These are phyloP conservation scores for Dactylorhiza incarnata DNA, from an alignment of 106 monocot species.

Conservation along the genomic window DNA sequence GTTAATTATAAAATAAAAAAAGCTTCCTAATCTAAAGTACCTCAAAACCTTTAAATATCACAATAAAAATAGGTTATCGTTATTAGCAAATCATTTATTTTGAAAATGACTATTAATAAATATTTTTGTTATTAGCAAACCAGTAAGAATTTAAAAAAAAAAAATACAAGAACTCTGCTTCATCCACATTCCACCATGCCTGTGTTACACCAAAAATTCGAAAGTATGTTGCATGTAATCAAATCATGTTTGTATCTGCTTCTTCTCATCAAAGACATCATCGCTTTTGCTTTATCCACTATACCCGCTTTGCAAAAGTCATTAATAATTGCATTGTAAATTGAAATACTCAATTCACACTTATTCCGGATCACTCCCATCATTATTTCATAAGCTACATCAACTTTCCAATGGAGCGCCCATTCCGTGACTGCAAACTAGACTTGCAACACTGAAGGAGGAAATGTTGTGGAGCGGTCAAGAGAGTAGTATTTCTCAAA, in stretches of 20 bases:
- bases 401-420: slow-evolving; percentile 51
- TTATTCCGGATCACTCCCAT: slow-evolving; percentile 64
- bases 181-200: slow-evolving; percentile 51
- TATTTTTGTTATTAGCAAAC: too few relatives aligned
- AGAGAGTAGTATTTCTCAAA: slow-evolving; percentile 18
- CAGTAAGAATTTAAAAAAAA: too few relatives aligned
- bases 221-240: slow-evolving; percentile 71
- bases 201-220: slow-evolving; percentile 56
- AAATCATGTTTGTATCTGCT: slow-evolving; percentile 70
- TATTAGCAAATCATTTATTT: too few relatives aligned
- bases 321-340: slow-evolving; percentile 81
- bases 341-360: slow-evolving; percentile 22
- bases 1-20: too few relatives aligned
- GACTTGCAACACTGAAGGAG: slow-evolving; percentile 1
- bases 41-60: too few relatives aligned
- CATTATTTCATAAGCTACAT: slow-evolving; percentile 67
- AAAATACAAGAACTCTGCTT: too few relatives aligned
- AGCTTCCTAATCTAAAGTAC: too few relatives aligned
- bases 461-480: slow-evolving; percentile 22
- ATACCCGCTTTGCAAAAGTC: slow-evolving; percentile 63
- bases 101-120: too few relatives aligned
- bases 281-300: slow-evolving; percentile 65
- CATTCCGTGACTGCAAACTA: slow-evolving; percentile 29
- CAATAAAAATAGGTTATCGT: too few relatives aligned
- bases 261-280: slow-evolving; percentile 73